Conservation (phyloP, 306 rosid species). For the Abrus pulchellus region DNA sequence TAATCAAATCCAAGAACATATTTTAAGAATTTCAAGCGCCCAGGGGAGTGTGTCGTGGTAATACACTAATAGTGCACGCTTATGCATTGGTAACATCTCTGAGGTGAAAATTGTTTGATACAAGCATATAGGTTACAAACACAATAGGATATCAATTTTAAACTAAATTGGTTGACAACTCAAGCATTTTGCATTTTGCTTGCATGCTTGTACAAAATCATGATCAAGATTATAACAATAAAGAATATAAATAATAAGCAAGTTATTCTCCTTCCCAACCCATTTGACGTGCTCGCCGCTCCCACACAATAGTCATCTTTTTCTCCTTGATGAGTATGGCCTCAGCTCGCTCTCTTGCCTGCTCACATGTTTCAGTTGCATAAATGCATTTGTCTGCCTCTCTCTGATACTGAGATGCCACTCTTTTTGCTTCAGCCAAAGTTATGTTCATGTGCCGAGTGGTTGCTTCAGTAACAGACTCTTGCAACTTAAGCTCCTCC, state of each 20-base stretch:
- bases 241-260: constrained; percentile 45
- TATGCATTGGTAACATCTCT: constrained; percentile 53
- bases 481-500: constrained; percentile 92
- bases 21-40: constrained; percentile 5
- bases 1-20: constrained; percentile 14
- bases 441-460: constrained; percentile 85
- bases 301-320: constrained; percentile 78
- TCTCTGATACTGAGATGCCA: constrained; percentile 92
- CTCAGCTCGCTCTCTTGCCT: constrained; percentile 82
- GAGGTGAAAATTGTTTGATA: constrained; percentile 52
- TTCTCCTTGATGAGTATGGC: constrained; percentile 82
- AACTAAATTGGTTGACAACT: constrained; percentile 49
- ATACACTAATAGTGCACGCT: constrained; percentile 4
- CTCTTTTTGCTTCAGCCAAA: constrained; percentile 83
- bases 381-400: constrained; percentile 96
- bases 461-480: constrained; percentile 78
- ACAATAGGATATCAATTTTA: constrained; percentile 43
- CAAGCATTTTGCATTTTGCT: constrained; percentile 74
- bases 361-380: constrained; percentile 97
- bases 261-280: constrained; percentile 85
- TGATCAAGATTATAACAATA: constrained; percentile 39
- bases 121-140: constrained; percentile 48
- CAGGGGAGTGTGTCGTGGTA: constrained; percentile 22
- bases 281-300: constrained; percentile 84
- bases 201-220: constrained; percentile 56